Conservation (phyloP, 805 yeast species). For the Candida ponderosae region DNA sequence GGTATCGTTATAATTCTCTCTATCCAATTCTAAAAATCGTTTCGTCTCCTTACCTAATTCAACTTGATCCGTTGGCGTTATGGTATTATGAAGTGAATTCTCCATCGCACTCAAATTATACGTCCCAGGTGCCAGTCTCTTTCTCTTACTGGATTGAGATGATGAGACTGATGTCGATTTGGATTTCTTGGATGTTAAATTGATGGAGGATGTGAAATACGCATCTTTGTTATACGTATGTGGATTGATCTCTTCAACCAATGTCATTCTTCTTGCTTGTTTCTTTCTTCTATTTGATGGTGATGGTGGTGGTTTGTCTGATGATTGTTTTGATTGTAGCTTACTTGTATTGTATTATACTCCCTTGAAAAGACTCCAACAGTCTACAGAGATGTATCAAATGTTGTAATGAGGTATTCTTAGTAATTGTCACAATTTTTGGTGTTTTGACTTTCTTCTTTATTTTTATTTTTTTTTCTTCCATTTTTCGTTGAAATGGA, state of each 20-base stretch:
- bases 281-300: not conserved
- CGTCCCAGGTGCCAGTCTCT: slow-evolving; percentile 19
- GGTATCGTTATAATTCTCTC: slow-evolving; percentile 36
- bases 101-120: slow-evolving; percentile 19
- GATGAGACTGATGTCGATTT: not conserved
- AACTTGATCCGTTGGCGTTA: slow-evolving; percentile 15
- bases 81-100: slow-evolving; percentile 18
- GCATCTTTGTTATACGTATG: slow-evolving; percentile 11
- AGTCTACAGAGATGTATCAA: no score
- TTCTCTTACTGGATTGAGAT: slow-evolving; percentile 8
- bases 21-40: slow-evolving; percentile 32
- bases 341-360: no score
- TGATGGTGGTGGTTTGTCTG: not conserved
- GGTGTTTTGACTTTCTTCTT: no score
- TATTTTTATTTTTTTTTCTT: no score
- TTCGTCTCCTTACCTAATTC: slow-evolving; percentile 29
- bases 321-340: no score
- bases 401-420: no score
- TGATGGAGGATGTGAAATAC: slow-evolving; percentile 19
- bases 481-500: no score
- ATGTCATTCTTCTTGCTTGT: not conserved
- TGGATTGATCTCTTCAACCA: slow-evolving; percentile 15
- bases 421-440: no score
- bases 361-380: no score
- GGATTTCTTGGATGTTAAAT: slow-evolving; percentile 11